A percentile compares a stretch with the other conserved stretches of the same genome.
Evolutionary conservation across 1,284 basidiomycete species (phyloP).

Genomic region (Xerocomus nothofagi): DNA sequence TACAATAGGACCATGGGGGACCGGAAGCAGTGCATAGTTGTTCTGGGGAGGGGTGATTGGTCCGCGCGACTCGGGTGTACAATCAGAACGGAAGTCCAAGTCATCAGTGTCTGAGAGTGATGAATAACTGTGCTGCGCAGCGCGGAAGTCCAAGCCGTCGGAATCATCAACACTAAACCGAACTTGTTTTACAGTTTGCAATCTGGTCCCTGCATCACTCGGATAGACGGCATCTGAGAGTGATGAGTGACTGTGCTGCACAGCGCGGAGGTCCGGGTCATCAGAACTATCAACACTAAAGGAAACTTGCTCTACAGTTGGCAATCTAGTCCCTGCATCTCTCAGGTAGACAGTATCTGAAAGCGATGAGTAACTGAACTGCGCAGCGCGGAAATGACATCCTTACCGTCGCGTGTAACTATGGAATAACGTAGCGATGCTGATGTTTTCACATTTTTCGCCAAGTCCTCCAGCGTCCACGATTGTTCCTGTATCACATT

Average conservation of each 20-base stretch:
- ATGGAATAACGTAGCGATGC: neutral
- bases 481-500: neutral
- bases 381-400: neutral
- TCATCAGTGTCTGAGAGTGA: too few relatives aligned
- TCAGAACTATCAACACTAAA: too few relatives aligned
- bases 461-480: neutral
- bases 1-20: constrained; percentile 33
- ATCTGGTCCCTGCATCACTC: too few relatives aligned
- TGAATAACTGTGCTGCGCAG: too few relatives aligned
- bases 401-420: neutral
- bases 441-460: neutral
- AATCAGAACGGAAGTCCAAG: too few relatives aligned
- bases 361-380: neutral
- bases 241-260: neutral
- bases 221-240: neutral
- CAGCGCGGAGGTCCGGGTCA: too few relatives aligned
- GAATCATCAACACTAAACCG: too few relatives aligned
- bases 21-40: constrained; percentile 24
- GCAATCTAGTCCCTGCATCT: too few relatives aligned
- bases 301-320: too few relatives aligned
- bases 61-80: constrained; percentile 34
- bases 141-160: too few relatives aligned
- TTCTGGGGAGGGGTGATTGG: constrained; percentile 38
- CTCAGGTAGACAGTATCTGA: neutral
- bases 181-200: too few relatives aligned